These are phyloP conservation scores for Saccharomyces hybrid DNA, from an alignment of 1,139 yeast genomes.

Conservation along the genomic window DNA sequence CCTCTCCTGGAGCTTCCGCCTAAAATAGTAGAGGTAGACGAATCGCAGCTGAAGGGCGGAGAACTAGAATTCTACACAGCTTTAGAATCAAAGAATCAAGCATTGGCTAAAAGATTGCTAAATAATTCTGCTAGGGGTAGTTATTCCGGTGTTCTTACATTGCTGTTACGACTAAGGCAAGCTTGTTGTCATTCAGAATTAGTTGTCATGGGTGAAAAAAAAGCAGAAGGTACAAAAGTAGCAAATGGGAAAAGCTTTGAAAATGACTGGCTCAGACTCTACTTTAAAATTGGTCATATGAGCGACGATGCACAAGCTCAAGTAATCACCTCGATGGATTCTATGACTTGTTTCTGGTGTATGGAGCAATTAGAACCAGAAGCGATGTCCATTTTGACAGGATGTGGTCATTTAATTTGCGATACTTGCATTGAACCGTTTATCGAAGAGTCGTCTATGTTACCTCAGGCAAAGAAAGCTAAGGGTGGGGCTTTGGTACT, in stretches of 20 bases:
- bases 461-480: conserved; percentile 33
- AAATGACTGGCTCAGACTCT: conserved; percentile 27
- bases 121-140: conserved; percentile 34
- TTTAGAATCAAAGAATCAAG: conserved; percentile 53
- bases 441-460: conserved; percentile 36
- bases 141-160: conserved; percentile 58
- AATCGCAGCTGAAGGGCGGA: conserved; percentile 43
- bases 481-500: conserved; percentile 39
- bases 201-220: conserved; percentile 57
- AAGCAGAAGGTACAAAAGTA: conserved; percentile 30
- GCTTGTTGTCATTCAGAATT: conserved; percentile 82
- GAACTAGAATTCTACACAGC: conserved; percentile 52
- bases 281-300: conserved; percentile 24
- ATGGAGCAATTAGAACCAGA: conserved; percentile 49
- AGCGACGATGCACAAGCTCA: conserved; percentile 21
- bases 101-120: conserved; percentile 43
- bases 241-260: conserved; percentile 27
- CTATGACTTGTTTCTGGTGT: conserved; percentile 57
- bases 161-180: conserved; percentile 76
- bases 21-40: conserved; percentile 46
- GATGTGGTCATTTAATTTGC: conserved; percentile 69
- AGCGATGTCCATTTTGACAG: conserved; percentile 41
- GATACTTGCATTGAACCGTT: conserved; percentile 50
- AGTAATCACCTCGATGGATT: conserved; percentile 28
- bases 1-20: conserved; percentile 68